Base-by-base conservation (phyloP, 306 rosid genomes). In the Calophaca sinica region DNA sequence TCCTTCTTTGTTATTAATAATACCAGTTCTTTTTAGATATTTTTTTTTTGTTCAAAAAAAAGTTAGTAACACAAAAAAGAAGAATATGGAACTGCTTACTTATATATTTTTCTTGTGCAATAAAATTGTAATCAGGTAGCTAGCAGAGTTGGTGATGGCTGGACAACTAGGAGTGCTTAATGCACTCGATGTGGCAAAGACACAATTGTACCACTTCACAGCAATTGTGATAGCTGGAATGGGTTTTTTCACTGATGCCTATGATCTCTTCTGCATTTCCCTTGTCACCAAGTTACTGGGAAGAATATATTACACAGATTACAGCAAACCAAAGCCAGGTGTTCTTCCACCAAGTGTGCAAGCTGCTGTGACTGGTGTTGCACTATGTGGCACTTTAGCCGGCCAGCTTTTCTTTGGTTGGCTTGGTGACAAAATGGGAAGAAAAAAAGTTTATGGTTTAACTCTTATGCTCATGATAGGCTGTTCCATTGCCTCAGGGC, bases 381-480 rank as follows among this genome's bases (percentile, higher is more conserved):
- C 98, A 1, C 86, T 93, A 0, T 73, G 81, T 4, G 98, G 98
- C 2, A 93, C 98, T 9, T 64, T 93, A 10, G 70, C 88, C 0
- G 97, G 98, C 15, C 98, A 93, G 53, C 91, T 93, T 55, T 93
- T 93, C 78, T 93, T 93, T n/a, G 98, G 98, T 4, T 93, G 98
- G 98, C 94, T 93, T 0, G 96, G 98, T 2, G 98, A 93, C 86
- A 93, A 91, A 66, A 0, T 91, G 73, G 98, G 98, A 2, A 82
- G 98, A 10, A 93, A 93, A 36, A 85, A 9, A 57, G 96, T 93
- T 11, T 93, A 93, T 45, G 97, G 98, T 0, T 0, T 93, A 10
- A 93, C 97, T 2, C 90, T 91, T 12, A 31, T 91, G 69, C 84
- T 91, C 39, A 93, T 93, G 98, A 89, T 93, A 2, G 2, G 82